phyloP scores from a whole-genome alignment of 1,284 basidiomycete species.

The Moesziomyces sp. region DNA sequence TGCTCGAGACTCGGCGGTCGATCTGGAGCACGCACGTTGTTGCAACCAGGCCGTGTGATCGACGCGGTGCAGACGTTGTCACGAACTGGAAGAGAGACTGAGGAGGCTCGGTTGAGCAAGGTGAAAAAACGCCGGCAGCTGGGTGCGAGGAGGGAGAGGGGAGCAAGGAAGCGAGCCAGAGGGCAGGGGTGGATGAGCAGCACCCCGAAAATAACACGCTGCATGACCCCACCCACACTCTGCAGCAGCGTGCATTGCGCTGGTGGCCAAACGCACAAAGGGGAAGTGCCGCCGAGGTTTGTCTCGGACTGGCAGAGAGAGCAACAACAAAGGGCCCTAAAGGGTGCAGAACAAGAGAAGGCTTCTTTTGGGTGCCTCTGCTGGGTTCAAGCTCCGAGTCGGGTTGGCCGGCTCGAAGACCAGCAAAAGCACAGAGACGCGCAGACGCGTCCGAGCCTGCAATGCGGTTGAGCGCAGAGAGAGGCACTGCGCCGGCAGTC shows the following conservation, averaged over 20 bases:
- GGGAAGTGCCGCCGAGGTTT: no score
- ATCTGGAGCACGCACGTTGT: no score
- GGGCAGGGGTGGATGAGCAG: background rate
- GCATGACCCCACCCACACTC: background rate
- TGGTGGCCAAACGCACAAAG: no score
- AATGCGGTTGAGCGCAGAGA: no score
- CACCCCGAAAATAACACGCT: slow-evolving; percentile 7
- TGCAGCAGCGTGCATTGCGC: no score
- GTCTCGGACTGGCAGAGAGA: no score
- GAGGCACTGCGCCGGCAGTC: no score
- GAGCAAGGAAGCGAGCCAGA: background rate
- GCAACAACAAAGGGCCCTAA: background rate
- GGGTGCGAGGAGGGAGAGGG: background rate
- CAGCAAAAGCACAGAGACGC: background rate
- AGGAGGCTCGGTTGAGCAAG: background rate
- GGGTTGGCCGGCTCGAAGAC: background rate
- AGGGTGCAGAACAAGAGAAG: background rate
- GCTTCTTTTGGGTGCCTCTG: no score
- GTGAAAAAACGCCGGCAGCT: background rate
- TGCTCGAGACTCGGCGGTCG: no score
- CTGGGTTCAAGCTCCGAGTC: background rate
- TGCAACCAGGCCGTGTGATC: background rate
- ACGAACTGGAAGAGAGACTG: background rate
- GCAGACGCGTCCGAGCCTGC: background rate
- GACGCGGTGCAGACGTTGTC: background rate